Evolutionary conservation across 2,329 filamentous ascomycete genomes (phyloP).

Genomic region (Leptographium radiaticola): DNA sequence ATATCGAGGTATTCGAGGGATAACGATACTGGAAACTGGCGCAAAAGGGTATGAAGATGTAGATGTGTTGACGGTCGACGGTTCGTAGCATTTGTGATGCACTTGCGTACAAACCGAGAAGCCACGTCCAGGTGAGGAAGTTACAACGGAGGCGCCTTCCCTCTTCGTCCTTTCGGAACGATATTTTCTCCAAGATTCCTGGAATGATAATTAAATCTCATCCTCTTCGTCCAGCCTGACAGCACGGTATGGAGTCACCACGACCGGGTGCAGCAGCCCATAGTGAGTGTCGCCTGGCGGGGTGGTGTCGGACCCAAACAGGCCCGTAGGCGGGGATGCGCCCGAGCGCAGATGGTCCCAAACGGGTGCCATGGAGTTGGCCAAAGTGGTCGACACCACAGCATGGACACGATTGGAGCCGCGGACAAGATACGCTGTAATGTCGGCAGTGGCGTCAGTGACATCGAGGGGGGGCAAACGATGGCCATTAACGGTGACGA

Average conservation of each 20-base stretch:
- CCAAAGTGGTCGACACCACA: conserved; percentile 4
- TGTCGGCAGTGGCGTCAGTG: conserved; percentile 1
- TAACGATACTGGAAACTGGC: background rate
- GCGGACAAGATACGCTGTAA: background rate
- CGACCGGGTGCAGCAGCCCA: background rate
- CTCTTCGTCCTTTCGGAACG: background rate
- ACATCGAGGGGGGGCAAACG: conserved; percentile 4
- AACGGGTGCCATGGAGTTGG: conserved; percentile 4
- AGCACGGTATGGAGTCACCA: background rate
- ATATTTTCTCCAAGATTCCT: background rate
- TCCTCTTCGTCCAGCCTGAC: background rate
- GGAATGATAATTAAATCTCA: background rate
- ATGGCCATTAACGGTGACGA: conserved; percentile 2
- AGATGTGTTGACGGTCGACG: background rate
- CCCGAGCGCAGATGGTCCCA: conserved; percentile 1
- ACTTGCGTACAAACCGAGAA: too few species aligned
- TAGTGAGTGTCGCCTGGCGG: conserved; percentile 1
- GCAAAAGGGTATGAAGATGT: too few species aligned
- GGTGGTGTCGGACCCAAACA: background rate
- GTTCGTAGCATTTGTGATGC: too few species aligned
- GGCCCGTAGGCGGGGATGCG: background rate
- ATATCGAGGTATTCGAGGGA: too few species aligned
- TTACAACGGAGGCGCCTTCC: background rate
- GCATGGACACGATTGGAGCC: conserved; percentile 3
- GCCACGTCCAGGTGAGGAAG: too few species aligned